Evolutionary conservation across 441 rosid species (phyloP).

Genomic region (Gossypium davidsonii): DNA sequence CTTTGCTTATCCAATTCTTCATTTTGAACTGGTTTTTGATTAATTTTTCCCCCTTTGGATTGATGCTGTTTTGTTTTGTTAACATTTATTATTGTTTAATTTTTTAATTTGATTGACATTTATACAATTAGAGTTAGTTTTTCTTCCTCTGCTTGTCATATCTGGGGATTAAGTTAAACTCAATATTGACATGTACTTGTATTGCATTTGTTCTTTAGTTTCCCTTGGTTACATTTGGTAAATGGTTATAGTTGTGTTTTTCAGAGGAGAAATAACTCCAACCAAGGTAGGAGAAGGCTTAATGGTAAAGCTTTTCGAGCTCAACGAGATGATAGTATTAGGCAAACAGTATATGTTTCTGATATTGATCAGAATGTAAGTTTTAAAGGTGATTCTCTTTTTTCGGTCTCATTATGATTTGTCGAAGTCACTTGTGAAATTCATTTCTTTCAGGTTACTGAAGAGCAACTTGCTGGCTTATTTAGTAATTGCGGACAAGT

Average conservation of each 20-base stretch:
- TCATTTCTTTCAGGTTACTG: slow-evolving; percentile 44
- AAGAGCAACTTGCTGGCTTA: slow-evolving; percentile 61
- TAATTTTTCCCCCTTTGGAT: background rate
- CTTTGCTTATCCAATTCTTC: background rate
- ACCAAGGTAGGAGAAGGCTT: slow-evolving; percentile 48
- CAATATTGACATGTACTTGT: background rate
- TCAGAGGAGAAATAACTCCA: slow-evolving; percentile 47
- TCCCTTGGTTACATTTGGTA: slow-evolving; percentile 15
- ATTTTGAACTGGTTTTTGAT: background rate
- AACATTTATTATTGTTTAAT: slow-evolving; percentile 1
- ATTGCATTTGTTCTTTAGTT: background rate
- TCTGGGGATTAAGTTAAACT: background rate
- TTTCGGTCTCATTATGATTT: background rate
- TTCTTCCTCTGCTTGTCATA: background rate
- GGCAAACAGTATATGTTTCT: slow-evolving; percentile 68
- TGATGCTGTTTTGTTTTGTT: background rate
- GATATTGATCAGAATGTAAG: slow-evolving; percentile 72
- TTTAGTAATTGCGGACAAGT: slow-evolving; percentile 62
- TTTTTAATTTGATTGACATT: background rate
- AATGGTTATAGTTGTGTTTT: slow-evolving; percentile 5
- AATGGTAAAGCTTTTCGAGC: slow-evolving; percentile 51
- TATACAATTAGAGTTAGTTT: background rate
- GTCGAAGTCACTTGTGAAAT: background rate
- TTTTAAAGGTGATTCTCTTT: slow-evolving; percentile 14
- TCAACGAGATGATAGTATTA: slow-evolving; percentile 57